Base-by-base conservation (phyloP, 345 rosid species). In the Brassica nigra region DNA sequence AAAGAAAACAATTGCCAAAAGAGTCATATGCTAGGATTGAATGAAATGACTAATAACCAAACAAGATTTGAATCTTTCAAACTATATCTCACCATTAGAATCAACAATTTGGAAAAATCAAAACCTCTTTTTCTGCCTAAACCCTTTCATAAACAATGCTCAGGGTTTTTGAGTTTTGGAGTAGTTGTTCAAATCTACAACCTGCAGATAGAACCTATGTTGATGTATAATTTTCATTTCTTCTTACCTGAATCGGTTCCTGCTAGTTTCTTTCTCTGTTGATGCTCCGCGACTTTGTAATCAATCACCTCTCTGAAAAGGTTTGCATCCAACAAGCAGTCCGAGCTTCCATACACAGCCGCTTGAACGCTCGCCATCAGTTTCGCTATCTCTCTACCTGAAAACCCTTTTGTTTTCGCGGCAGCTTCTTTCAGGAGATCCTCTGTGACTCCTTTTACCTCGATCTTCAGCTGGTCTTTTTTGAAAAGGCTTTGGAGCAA, bases 291-390 rank as follows among this genome's bases (percentile, higher is more conserved):
- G 0, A 90, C 97, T 88, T 95, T 91, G 80, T 91, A 90, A 85
- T 93, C 97, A 63, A 95, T 93, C 49, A 95, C 98, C 82, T 93
- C 98, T 12, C 92, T 88, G 70, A 93, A 95, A 69, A 93, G 81
- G 74, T 37, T 82, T 33, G 96, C 78, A 61, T 93, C 98, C 27
- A 93, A 94, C 74, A 85, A 79, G 72, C 98, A 95, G 27, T 90
- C 76, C 68, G 83, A 85, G 49, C 97, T 95, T 72, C 99, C 98
- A 68, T 95, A 93, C 15, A 93, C 97, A 44, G 96, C 94, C 63
- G 98, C 98, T 78, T 95, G 99, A 52, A 95, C 90, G 10, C 97
- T 75, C 1, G 98, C 98, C 98, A 95, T 91, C 79, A 95, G 71
- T 78, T 95, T 93, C 0, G 97, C 98, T 6, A 93, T 91, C 80